A percentile compares a stretch with the other conserved stretches of the same genome.
These are phyloP conservation scores for Epichloe baconii DNA, from an alignment of 2,329 filamentous ascomycete genomes.

Conservation along the genomic window DNA sequence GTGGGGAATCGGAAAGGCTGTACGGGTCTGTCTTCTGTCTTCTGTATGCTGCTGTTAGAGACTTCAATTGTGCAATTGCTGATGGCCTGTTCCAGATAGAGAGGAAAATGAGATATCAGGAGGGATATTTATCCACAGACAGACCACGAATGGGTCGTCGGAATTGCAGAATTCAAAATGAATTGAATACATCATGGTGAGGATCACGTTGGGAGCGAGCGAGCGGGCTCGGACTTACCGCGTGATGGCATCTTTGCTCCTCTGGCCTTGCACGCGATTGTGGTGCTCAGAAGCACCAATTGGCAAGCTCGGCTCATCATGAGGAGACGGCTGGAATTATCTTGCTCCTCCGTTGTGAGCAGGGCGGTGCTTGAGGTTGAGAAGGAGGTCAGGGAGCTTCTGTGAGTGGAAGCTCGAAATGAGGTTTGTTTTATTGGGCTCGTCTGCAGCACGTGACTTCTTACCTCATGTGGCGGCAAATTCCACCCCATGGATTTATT, in stretches of 20 bases:
- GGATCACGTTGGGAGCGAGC: not conserved
- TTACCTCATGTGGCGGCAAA: not conserved
- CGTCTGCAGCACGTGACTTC: not conserved
- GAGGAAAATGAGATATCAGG: not conserved
- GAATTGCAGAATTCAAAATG: conserved; percentile 37
- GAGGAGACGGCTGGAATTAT: too few species aligned
- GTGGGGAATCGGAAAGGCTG: not conserved
- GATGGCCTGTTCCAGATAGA: too few species aligned
- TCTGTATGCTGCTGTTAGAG: too few species aligned
- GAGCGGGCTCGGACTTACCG: not conserved
- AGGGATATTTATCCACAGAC: conserved; percentile 19
- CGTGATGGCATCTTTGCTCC: not conserved
- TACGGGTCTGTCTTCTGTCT: not conserved
- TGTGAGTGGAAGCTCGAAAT: not conserved
- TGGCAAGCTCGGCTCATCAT: too few species aligned
- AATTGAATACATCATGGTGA: conserved; percentile 24
- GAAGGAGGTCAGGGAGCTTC: not conserved
- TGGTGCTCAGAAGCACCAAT: too few species aligned
- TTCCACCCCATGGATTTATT: not conserved
- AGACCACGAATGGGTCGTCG: conserved; percentile 19
- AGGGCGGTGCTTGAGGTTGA: not conserved
- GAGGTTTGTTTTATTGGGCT: not conserved
- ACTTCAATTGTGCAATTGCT: not conserved
- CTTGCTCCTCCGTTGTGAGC: too few species aligned
- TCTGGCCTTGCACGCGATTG: not conserved